Conservation (phyloP, 139 green algal species). For the Deuterostichococcus epilithicus region DNA sequence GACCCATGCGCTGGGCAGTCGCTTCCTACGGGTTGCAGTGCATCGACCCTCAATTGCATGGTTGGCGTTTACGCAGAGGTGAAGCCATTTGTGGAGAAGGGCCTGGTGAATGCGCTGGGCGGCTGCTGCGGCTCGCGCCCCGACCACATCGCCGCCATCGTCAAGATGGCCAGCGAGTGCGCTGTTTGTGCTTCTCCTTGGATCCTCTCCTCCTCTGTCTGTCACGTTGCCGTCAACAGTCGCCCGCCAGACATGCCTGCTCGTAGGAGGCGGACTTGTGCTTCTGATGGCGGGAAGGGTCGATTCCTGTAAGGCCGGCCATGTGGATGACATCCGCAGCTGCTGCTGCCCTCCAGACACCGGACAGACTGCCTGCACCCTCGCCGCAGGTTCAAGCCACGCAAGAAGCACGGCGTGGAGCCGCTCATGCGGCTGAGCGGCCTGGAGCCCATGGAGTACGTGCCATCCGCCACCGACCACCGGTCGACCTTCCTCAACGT, state of each 20-base stretch:
- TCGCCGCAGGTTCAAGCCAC: constrained; percentile 63
- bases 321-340: too few relatives aligned
- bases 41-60: too few relatives aligned
- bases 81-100: constrained; percentile 82
- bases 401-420: constrained; percentile 53
- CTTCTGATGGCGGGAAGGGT: too few relatives aligned
- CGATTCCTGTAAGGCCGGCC: too few relatives aligned
- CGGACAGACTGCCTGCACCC: too few relatives aligned
- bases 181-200: neutral
- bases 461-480: constrained; percentile 66
- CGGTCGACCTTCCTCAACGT: constrained; percentile 92
- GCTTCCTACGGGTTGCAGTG: too few relatives aligned
- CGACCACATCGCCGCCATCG: constrained; percentile 88
- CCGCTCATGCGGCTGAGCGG: constrained; percentile 85
- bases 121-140: constrained; percentile 91
- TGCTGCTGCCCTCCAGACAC: neutral
- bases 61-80: constrained; percentile 61
- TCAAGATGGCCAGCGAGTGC: constrained; percentile 25
- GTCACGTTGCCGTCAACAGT: too few relatives aligned
- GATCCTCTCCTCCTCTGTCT: too few relatives aligned
- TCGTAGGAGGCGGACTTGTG: too few relatives aligned
- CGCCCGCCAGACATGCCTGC: too few relatives aligned
- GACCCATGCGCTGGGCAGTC: too few relatives aligned
- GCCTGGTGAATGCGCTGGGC: constrained; percentile 90
- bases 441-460: constrained; percentile 93